A percentile compares a stretch with the other conserved stretches of the same genome.
These are phyloP conservation scores for Cylindrotheca closterium DNA, from an alignment of 108 stramenopile genomes.

Conservation along the genomic window DNA sequence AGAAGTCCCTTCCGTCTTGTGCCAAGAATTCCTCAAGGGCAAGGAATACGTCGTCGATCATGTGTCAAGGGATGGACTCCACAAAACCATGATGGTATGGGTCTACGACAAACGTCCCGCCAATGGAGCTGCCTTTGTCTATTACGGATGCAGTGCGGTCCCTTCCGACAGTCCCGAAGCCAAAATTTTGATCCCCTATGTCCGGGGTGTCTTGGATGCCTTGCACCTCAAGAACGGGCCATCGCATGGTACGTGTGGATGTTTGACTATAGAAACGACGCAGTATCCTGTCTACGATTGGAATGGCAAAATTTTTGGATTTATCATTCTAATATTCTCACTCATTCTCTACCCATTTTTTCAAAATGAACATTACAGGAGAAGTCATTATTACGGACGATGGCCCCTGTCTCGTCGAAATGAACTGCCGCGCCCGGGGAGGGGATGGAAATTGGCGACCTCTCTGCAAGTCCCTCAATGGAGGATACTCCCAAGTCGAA, in stretches of 20 bases:
- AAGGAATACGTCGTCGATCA: slow-evolving; percentile 79
- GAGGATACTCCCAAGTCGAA: slow-evolving; percentile 66
- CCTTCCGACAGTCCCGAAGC: slow-evolving; percentile 42
- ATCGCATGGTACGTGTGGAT: slow-evolving; percentile 59
- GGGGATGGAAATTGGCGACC: slow-evolving; percentile 87
- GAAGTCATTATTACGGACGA: slow-evolving; percentile 75
- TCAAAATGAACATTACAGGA: too few relatives aligned
- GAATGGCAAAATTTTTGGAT: too few relatives aligned
- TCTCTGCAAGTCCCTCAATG: slow-evolving; percentile 51
- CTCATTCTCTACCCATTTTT: too few relatives aligned
- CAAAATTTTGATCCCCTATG: slow-evolving; percentile 53
- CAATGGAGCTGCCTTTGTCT: slow-evolving; percentile 79
- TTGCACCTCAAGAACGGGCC: slow-evolving; percentile 45
- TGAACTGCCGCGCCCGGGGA: slow-evolving; percentile 79
- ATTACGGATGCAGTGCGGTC: slow-evolving; percentile 52
- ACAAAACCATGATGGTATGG: slow-evolving; percentile 86
- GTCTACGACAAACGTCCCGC: slow-evolving; percentile 86
- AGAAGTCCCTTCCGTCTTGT: slow-evolving; percentile 35
- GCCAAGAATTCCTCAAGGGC: slow-evolving; percentile 53
- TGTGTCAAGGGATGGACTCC: slow-evolving; percentile 67
- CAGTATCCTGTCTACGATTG: too few relatives aligned
- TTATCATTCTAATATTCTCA: too few relatives aligned
- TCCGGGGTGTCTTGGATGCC: slow-evolving; percentile 43
- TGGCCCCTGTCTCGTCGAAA: slow-evolving; percentile 90
- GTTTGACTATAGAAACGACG: too few relatives aligned